Evolutionary conservation across 495 filamentous ascomycete genomes (phyloP).

Genomic region (Xylona heveae): DNA sequence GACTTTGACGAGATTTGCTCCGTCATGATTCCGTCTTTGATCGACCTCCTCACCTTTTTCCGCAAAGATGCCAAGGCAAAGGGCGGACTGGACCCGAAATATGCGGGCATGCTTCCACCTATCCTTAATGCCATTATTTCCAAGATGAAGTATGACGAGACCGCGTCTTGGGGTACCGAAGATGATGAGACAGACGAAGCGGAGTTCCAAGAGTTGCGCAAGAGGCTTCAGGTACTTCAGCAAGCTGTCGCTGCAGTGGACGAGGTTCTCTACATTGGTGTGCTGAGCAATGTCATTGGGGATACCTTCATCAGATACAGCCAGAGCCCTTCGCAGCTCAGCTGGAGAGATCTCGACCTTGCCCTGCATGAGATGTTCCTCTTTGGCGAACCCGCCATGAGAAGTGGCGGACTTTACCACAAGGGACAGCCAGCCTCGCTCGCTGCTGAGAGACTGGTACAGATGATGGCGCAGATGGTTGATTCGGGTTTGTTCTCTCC

Average conservation of each 20-base stretch:
- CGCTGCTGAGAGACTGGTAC: slow-evolving; percentile 54
- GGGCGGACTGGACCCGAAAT: slow-evolving; percentile 37
- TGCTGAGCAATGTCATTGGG: slow-evolving; percentile 62
- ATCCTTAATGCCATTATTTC: slow-evolving; percentile 77
- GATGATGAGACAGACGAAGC: slow-evolving; percentile 92
- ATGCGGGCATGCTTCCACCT: slow-evolving; percentile 57
- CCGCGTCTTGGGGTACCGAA: slow-evolving; percentile 63
- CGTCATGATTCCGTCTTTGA: slow-evolving; percentile 76
- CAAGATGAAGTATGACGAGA: slow-evolving; percentile 96
- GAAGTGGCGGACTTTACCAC: slow-evolving; percentile 56
- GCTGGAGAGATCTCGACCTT: slow-evolving; percentile 90
- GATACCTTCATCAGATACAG: slow-evolving; percentile 61
- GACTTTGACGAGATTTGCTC: slow-evolving; percentile 97
- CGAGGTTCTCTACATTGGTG: slow-evolving; percentile 63
- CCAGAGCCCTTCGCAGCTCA: slow-evolving; percentile 45
- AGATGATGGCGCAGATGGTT: slow-evolving; percentile 88
- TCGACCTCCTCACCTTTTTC: slow-evolving; percentile 71
- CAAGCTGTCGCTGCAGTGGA: slow-evolving; percentile 75
- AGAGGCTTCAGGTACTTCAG: slow-evolving; percentile 69
- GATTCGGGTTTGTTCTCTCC: slow-evolving; percentile 46
- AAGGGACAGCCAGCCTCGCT: slow-evolving; percentile 59
- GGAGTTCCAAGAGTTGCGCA: slow-evolving; percentile 91
- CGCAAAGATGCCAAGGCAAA: slow-evolving; percentile 48
- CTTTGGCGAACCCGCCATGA: slow-evolving; percentile 85
- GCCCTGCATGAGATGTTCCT: slow-evolving; percentile 92